These are phyloP conservation scores for Xylaria multiplex DNA, from an alignment of 2,329 filamentous ascomycete species.

Conservation along the genomic window DNA sequence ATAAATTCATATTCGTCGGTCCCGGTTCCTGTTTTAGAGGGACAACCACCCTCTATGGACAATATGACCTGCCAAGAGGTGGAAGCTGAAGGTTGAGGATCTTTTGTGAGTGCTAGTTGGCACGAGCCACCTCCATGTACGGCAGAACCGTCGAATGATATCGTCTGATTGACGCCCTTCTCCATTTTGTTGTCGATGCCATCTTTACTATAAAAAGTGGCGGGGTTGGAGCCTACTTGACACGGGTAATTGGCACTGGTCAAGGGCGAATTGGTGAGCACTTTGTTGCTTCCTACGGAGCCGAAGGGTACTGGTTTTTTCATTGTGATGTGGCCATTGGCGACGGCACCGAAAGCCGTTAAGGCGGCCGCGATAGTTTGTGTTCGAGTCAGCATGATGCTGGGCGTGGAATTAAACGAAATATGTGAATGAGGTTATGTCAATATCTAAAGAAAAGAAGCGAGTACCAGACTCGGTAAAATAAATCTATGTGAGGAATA, in stretches of 20 bases:
- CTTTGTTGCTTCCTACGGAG: conserved; percentile 42
- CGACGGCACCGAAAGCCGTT: conserved; percentile 59
- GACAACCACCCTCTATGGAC: conserved; percentile 75
- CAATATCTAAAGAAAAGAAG: conserved; percentile 7
- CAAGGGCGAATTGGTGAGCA: conserved; percentile 68
- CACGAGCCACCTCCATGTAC: conserved; percentile 79
- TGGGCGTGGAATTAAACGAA: conserved; percentile 29
- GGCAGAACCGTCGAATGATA: conserved; percentile 69
- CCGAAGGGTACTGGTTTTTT: conserved; percentile 64
- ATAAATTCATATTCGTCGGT: conserved; percentile 64
- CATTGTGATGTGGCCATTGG: conserved; percentile 74
- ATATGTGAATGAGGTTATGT: background rate
- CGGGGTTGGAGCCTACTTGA: conserved; percentile 57
- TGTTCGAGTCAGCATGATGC: conserved; percentile 54
- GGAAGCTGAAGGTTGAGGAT: conserved; percentile 52
- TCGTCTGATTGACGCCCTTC: conserved; percentile 55
- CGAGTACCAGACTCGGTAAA: conserved; percentile 37
- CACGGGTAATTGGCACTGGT: conserved; percentile 70
- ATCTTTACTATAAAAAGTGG: conserved; percentile 50
- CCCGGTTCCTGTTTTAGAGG: conserved; percentile 55
- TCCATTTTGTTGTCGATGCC: conserved; percentile 56
- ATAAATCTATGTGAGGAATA: conserved; percentile 16
- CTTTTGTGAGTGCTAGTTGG: conserved; percentile 75
- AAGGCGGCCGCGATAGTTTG: conserved; percentile 53
- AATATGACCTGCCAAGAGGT: conserved; percentile 77